phyloP scores from a whole-genome alignment of 2,329 filamentous ascomycete genomes.

The Diaporthe eres region DNA sequence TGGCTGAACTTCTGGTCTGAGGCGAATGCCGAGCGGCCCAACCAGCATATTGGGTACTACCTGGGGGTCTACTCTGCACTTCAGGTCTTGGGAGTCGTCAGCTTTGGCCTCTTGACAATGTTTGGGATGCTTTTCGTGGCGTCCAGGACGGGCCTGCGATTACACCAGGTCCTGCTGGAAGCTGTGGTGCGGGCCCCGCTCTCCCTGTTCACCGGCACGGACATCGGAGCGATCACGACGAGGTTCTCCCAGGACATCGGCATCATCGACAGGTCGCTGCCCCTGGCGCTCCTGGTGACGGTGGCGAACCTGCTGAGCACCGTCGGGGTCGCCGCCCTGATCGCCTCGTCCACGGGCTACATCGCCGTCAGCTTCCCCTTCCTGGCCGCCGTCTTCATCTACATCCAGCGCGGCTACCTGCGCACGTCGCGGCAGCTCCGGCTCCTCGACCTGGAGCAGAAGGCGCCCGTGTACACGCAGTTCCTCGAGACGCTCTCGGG shows the following conservation, averaged over 20 bases:
- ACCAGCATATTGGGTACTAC: constrained; percentile 54
- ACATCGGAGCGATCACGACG: constrained; percentile 46
- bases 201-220: constrained; percentile 42
- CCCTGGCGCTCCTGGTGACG: constrained; percentile 48
- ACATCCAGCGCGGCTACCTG: constrained; percentile 61
- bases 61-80: constrained; percentile 53
- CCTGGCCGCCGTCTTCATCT: constrained; percentile 53
- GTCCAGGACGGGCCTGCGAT: constrained; percentile 4
- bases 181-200: constrained; percentile 39
- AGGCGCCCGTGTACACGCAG: constrained; percentile 59
- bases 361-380: constrained; percentile 57
- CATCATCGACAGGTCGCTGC: constrained; percentile 38
- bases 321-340: constrained; percentile 46
- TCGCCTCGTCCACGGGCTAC: constrained; percentile 55
- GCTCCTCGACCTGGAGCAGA: constrained; percentile 60
- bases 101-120: constrained; percentile 18
- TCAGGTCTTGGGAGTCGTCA: constrained; percentile 44
- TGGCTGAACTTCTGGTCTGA: constrained; percentile 66
- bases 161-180: constrained; percentile 26
- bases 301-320: constrained; percentile 54
- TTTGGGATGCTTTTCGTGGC: constrained; percentile 26
- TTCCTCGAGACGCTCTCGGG: constrained; percentile 61
- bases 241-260: constrained; percentile 44
- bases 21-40: constrained; percentile 55
- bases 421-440: constrained; percentile 62